Base-by-base conservation (phyloP, 495 filamentous ascomycete genomes). In the Penicillium lagena region DNA sequence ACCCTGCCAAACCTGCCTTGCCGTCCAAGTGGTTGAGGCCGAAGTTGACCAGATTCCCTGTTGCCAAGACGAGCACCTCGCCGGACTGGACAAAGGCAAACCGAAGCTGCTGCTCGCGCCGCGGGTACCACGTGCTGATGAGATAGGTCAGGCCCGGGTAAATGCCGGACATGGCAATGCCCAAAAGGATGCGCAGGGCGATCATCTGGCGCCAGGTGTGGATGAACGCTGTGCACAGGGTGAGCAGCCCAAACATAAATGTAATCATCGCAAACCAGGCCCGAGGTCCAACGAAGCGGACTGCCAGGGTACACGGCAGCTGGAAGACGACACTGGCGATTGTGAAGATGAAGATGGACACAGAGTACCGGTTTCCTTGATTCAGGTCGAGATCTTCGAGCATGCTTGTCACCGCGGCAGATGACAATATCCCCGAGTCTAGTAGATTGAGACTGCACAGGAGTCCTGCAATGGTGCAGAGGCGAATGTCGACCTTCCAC, bases 261-360 rank as follows among this genome's bases (percentile, higher is more conserved):
- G 86, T 89, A 44, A 83, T 85, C 32, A 69, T 54, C 4, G 78
- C 62, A 51, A 90, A 87, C 81, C 78, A 87, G 35, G 80, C 44
- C 15, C 85, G 71, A 1, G 85, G 86, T 10, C 85, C 85, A 37
- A 85, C 66, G 7, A 79, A 70, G 29, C 86, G 73, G 33, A 87
- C 81, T 6, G 82, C 79, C 14, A 89, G 66, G 2, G 85, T 90
- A 28, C 79, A 81, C 0, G 86, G 86, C 12, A 90, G 68, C 56
- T 90, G 86, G 53, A 86, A 89, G 15, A 75, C 73, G 36, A 90
- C 85, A 57, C 79, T 83, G 10, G 82, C 73, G 45, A 89, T 73
- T 27, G 86, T 89, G 66, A 87, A 89, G 56, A 89, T 86, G 62
- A 90, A 84, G 41, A 90, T 89, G 22, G 82, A 72, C 12, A 89